Evolutionary conservation across 2,329 filamentous ascomycete species (phyloP), one percentile per base, ranked within the genome.

Genomic region (Penicillium sp.): DNA sequence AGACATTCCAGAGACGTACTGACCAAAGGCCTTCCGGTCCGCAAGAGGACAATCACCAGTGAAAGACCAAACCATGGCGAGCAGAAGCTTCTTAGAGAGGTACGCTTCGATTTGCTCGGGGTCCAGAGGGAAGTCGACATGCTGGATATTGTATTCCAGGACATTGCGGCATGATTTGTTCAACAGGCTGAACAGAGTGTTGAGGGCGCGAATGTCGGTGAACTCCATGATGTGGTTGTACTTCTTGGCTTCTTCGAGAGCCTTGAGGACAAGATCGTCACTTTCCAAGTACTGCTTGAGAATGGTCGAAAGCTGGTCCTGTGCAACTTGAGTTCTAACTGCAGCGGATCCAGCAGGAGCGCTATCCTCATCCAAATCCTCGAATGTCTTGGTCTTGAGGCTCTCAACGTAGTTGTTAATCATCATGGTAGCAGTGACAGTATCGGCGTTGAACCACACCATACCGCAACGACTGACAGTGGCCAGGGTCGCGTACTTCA

Each of bases 361-460:
- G 43, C 83, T 85, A 62, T 97, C 93, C 66, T 98, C 94, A 58
- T 98, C 93, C 27, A 98, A 76, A 59, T 98, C 93, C 61, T 98
- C 93, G 60, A 98, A 96, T 0, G 87, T 82, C 46, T 88, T 84
- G 3, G 82, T 86, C 57, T 85, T 84, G 31, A 98, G 80, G 38
- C 85, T 83, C 50, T 93, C 82, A 42, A 98, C 80, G 62, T 98
- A 96, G 69, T 97, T 88, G 52, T 82, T 77, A 32, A 97, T 85
- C 82, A 97, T 87, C 86, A 98, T 95, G 56, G 80, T 80, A 1
- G 91, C 81, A 26, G 89, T 91, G 32, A 99, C 91, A 23, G 90
- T 97, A 64, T 98, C 94, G 61, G 96, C 91, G 65, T 89, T 98
- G 73, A 97, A 98, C 93, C 93, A 99, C 11, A 99, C 94, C 93